phyloP scores from a whole-genome alignment of 169 alveolate species.

The Babesia ovis region DNA sequence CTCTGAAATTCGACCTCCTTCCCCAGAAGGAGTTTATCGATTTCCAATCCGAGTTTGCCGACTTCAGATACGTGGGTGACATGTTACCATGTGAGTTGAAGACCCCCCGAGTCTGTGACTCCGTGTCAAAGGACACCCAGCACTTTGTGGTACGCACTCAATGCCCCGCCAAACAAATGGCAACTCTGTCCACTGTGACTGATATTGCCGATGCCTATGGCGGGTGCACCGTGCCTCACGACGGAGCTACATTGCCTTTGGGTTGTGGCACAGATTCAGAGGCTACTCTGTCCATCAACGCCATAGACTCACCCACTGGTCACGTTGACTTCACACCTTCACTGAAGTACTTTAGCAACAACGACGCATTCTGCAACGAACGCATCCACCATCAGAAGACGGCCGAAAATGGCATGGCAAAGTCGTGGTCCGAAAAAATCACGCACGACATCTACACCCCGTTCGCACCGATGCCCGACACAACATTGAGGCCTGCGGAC shows the following conservation, averaged over 20 bases:
- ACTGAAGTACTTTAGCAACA: not conserved
- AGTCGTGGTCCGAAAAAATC: slow-evolving; percentile 11
- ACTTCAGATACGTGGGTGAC: slow-evolving; percentile 55
- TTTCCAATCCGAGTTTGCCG: slow-evolving; percentile 52
- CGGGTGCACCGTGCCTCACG: not conserved
- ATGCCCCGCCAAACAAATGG: slow-evolving; percentile 7
- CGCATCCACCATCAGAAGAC: not conserved
- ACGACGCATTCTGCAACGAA: not conserved
- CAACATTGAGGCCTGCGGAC: slow-evolving; percentile 8
- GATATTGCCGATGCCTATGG: slow-evolving; percentile 6
- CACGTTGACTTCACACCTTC: slow-evolving; percentile 3
- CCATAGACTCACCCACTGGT: not conserved
- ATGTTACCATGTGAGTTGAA: slow-evolving; percentile 44
- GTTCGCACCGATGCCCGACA: slow-evolving; percentile 33
- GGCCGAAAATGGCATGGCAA: not conserved
- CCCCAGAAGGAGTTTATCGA: slow-evolving; percentile 37
- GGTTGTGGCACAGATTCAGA: slow-evolving; percentile 10
- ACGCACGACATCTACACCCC: slow-evolving; percentile 13
- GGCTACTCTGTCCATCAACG: slow-evolving; percentile 24
- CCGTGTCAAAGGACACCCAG: slow-evolving; percentile 4
- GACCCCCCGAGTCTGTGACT: slow-evolving; percentile 36
- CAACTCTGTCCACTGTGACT: slow-evolving; percentile 23
- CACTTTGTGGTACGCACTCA: slow-evolving; percentile 34
- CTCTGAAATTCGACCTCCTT: slow-evolving; percentile 23
- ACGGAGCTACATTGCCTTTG: not conserved